phyloP scores from a whole-genome alignment of 2,329 filamentous ascomycete genomes.

The Phialophora expanda region DNA sequence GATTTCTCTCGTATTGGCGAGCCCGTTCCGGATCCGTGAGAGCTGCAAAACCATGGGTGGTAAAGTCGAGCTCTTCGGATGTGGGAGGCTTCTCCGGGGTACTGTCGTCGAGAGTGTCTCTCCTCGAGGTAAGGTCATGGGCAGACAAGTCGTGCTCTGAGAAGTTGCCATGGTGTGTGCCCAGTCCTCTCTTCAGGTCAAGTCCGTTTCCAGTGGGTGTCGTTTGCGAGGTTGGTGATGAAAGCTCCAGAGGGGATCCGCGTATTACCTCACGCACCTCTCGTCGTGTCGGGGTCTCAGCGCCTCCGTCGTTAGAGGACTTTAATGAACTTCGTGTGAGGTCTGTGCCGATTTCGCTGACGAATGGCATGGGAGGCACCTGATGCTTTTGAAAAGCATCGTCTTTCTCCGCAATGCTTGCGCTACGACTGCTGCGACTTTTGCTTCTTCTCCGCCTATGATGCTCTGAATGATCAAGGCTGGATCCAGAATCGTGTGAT shows the following conservation, averaged over 20 bases:
- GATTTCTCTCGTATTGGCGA: constrained; percentile 57
- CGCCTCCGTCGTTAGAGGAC: constrained; percentile 77
- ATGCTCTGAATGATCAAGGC: constrained; percentile 52
- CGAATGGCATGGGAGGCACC: constrained; percentile 83
- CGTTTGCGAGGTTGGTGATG: constrained; percentile 63
- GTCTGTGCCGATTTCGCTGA: constrained; percentile 85
- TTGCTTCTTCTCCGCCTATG: constrained; percentile 54
- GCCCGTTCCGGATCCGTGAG: constrained; percentile 48
- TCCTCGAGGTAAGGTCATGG: constrained; percentile 45
- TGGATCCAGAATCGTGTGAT: constrained; percentile 69
- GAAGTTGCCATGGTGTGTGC: constrained; percentile 68
- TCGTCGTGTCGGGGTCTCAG: constrained; percentile 68
- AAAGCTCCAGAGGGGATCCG: constrained; percentile 58
- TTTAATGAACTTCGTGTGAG: constrained; percentile 85
- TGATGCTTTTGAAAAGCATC: constrained; percentile 57
- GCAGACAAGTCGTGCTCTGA: constrained; percentile 58
- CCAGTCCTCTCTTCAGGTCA: constrained; percentile 62
- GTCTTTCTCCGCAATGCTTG: constrained; percentile 62
- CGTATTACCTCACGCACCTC: constrained; percentile 69
- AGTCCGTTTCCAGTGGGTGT: constrained; percentile 62
- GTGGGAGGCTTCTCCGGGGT: constrained; percentile 50
- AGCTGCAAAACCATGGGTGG: constrained; percentile 36
- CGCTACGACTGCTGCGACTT: constrained; percentile 58
- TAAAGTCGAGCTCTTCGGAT: constrained; percentile 44
- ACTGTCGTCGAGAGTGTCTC: constrained; percentile 54